phyloP scores from a whole-genome alignment of 2,329 filamentous ascomycete species.

The Aspergillus persii region DNA sequence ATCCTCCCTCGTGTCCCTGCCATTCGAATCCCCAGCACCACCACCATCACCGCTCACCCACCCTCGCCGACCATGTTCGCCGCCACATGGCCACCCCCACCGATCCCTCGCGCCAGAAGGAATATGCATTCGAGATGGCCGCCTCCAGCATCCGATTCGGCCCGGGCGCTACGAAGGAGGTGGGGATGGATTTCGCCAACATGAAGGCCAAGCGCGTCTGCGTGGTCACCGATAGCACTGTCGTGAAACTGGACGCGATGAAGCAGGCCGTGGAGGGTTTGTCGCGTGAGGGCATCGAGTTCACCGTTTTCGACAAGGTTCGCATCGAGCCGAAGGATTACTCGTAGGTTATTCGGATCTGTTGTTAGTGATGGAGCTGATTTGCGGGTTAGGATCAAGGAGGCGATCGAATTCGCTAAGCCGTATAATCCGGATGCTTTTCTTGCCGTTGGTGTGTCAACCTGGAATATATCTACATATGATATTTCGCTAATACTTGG shows the following conservation, averaged over 20 bases:
- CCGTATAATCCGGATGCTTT: constrained; percentile 82
- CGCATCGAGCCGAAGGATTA: constrained; percentile 92
- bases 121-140: constrained; percentile 99
- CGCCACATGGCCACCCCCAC: constrained; percentile 72
- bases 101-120: constrained; percentile 71
- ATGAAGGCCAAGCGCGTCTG: constrained; percentile 82
- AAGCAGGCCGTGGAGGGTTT: constrained; percentile 81
- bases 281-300: constrained; percentile 73
- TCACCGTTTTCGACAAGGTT: constrained; percentile 76
- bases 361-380: constrained; percentile 1
- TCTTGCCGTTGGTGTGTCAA: constrained; percentile 71
- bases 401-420: constrained; percentile 84
- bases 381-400: constrained; percentile 62
- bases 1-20: constrained; percentile 85
- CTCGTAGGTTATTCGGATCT: constrained; percentile 57
- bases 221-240: constrained; percentile 85
- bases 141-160: constrained; percentile 93
- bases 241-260: constrained; percentile 83
- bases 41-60: constrained; percentile 61
- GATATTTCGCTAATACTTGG: constrained; percentile 5
- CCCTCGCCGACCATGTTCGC: constrained; percentile 54
- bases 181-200: constrained; percentile 97
- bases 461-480: not conserved
- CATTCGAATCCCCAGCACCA: constrained; percentile 85
- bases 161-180: constrained; percentile 87